Percentiles rank a stretch among this genome's conserved stretches.
These are phyloP conservation scores for Tuber magnatum DNA, from an alignment of 495 filamentous ascomycete genomes.

Conservation along the genomic window DNA sequence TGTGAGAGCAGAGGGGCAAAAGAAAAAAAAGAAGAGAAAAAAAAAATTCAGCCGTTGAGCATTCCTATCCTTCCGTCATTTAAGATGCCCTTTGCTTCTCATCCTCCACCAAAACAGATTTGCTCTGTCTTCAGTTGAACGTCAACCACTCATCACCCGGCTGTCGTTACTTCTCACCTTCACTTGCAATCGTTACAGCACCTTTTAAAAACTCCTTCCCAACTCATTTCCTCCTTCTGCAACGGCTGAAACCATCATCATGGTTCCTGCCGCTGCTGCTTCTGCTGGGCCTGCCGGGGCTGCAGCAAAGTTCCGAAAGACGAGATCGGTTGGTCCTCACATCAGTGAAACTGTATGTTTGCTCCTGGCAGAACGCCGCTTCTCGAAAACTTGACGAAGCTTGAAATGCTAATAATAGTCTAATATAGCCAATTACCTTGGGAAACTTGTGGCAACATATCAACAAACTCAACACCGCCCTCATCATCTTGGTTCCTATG, in stretches of 20 bases:
- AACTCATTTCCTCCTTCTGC: neutral
- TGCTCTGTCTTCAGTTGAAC: neutral
- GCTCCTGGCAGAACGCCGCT: neutral
- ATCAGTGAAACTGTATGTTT: conserved; percentile 39
- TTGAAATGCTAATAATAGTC: conserved; percentile 18
- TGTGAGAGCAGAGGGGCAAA: neutral
- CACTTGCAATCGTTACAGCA: neutral
- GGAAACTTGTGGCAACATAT: conserved; percentile 94
- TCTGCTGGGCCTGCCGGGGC: conserved; percentile 20
- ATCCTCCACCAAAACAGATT: neutral
- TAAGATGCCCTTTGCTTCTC: conserved; percentile 1
- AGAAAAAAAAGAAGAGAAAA: neutral
- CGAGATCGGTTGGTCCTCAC: conserved; percentile 33
- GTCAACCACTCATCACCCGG: neutral
- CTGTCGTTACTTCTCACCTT: neutral
- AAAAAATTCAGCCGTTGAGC: neutral
- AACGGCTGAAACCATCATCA: neutral
- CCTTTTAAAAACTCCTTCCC: neutral
- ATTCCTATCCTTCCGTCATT: neutral
- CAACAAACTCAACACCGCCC: conserved; percentile 84
- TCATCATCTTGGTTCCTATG: conserved; percentile 80
- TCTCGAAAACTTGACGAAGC: neutral
- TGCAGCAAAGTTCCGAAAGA: conserved; percentile 24
- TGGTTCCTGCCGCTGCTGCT: conserved; percentile 20
- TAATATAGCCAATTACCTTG: conserved; percentile 58